Base-by-base conservation (phyloP, 2,329 filamentous ascomycete species). In the Aspergillus ochraceus region DNA sequence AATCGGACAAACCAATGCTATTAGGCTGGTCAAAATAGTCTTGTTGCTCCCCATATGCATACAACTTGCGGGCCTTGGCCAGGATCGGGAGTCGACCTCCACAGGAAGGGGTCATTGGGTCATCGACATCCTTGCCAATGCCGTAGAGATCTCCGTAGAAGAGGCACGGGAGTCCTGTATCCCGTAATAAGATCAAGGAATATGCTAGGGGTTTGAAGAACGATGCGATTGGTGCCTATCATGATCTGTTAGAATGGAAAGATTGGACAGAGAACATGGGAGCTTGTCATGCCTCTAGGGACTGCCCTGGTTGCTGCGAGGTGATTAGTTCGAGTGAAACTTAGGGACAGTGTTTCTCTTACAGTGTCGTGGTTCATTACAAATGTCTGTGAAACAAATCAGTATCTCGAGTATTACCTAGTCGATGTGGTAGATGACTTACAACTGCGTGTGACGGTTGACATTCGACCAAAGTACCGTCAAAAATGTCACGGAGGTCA, bases 191-290 rank as follows among this genome's bases (percentile, higher is more conserved):
- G 57, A 91, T 90, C 49, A 92, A 80, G 0, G 88, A 79, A 72
- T 92, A 91, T 12, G 88, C 90, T 17, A 91, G 79, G 0, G 88
- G 83, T 72, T 90, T 90, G 78, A 92, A 90, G 76, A 84, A 88
- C 26, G 81, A 79, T 57, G 86, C 82, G 46, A 92, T 84, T 1
- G 84, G 83, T 0, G 86, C 84, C 66, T 84, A 54, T n/a, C 10
- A 5, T 29, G 30, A 30, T 32, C 57, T 29, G 45, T 53, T 47
- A 56, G 4, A 5, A 51, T 39, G 52, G 45, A 22, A 47, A 12
- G 10, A 12, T 17, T 26, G n/a, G 22, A 19, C 6, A 32, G 32
- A 30, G 3, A 49, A 12, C 1, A 45, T 1, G 12, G 46, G 4
- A 2, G 17, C 24, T 49, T 42, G 26, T 50, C 68, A 65, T 67